Percentiles rank a stretch among this genome's conserved stretches.
These are phyloP conservation scores for Plasmodium inui DNA, from an alignment of 169 alveolate genomes.

Conservation along the genomic window DNA sequence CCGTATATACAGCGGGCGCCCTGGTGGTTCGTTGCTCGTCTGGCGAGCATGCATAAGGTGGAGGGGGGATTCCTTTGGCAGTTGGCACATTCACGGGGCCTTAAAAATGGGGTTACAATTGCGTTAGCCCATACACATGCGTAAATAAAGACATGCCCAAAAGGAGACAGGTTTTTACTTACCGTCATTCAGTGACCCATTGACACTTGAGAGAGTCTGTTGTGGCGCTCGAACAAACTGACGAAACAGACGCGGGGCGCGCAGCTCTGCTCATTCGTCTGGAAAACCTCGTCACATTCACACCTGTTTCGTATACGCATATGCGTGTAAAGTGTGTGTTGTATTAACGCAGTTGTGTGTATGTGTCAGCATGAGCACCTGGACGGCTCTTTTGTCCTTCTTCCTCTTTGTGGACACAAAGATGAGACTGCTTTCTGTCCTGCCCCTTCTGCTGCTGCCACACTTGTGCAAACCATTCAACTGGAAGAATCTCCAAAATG, in stretches of 20 bases:
- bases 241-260: neutral
- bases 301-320: neutral
- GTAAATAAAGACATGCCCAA: neutral
- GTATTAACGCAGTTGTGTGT: neutral
- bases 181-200: neutral
- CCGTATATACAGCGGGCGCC: neutral
- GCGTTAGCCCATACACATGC: neutral
- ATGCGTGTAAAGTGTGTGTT: neutral
- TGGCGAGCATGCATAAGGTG: neutral
- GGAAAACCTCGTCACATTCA: neutral
- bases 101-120: neutral
- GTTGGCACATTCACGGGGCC: neutral
- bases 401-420: neutral
- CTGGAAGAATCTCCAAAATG: neutral
- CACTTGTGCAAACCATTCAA: neutral
- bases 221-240: neutral
- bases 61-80: neutral
- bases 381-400: neutral
- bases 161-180: neutral
- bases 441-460: neutral
- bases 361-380: neutral
- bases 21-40: neutral
- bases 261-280: neutral
- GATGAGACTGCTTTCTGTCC: neutral
- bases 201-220: neutral